Evolutionary conservation across 371 early-diverging fungal genomes (phyloP).

Genomic region (Mucor indicus): DNA sequence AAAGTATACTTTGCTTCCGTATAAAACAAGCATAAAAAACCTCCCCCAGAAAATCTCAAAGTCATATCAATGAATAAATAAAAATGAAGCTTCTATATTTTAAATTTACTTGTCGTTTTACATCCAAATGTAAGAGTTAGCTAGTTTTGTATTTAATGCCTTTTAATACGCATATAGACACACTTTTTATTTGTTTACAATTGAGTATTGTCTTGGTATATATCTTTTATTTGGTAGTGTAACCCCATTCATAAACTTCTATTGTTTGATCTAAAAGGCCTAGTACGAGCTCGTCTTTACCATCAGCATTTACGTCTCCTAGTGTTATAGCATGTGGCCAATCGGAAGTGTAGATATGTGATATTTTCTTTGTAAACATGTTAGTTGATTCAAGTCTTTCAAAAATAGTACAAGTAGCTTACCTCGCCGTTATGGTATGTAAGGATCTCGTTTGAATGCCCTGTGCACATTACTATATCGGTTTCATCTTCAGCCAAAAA

Average conservation of each 20-base stretch:
- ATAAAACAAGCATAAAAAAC: too few relatives aligned
- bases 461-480: conserved; percentile 44
- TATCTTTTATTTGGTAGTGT: too few relatives aligned
- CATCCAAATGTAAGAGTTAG: too few relatives aligned
- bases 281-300: conserved; percentile 40
- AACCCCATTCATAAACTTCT: conserved; percentile 41
- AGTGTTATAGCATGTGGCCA: conserved; percentile 43
- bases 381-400: too few relatives aligned
- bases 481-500: conserved; percentile 24
- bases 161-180: not conserved
- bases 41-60: not conserved
- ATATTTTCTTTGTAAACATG: conserved; percentile 23
- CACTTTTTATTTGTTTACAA: too few relatives aligned
- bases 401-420: conserved; percentile 1
- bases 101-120: too few relatives aligned
- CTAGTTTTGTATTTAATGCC: too few relatives aligned
- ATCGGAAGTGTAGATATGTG: conserved; percentile 31
- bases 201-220: not conserved
- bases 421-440: conserved; percentile 42
- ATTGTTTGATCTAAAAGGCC: conserved; percentile 40
- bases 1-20: too few relatives aligned
- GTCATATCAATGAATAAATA: too few relatives aligned
- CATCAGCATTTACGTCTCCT: conserved; percentile 48
- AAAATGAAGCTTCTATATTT: too few relatives aligned
- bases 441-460: conserved; percentile 33